A percentile compares a stretch with the other conserved stretches of the same genome.
Conservation (phyloP, 1,139 yeast genomes). For the Magnusiomyces paraingens region DNA sequence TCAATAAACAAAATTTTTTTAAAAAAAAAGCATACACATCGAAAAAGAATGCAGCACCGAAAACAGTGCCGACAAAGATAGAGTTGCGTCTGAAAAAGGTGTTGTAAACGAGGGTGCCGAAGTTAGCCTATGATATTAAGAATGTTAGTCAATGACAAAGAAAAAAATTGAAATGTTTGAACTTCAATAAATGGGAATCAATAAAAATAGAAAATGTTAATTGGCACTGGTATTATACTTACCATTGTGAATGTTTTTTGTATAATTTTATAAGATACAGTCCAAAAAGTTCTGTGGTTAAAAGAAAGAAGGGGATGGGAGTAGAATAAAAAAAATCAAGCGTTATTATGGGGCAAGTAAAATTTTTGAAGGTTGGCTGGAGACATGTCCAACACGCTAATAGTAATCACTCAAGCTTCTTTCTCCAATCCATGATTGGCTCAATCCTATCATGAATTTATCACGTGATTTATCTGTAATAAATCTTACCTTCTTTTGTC, state of each 20-base stretch:
- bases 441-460: too few species aligned
- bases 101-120: constrained; percentile 54
- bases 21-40: constrained; percentile 46
- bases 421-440: too few species aligned
- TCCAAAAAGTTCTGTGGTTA: background rate
- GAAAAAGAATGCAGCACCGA: constrained; percentile 83
- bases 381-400: too few species aligned
- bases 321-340: too few species aligned
- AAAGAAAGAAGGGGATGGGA: too few species aligned
- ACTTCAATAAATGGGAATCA: too few species aligned
- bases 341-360: too few species aligned
- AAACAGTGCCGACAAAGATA: constrained; percentile 75
- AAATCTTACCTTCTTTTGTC: too few species aligned
- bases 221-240: background rate
- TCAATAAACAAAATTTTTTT: background rate
- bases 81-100: constrained; percentile 90
- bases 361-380: too few species aligned
- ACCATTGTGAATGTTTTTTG: constrained; percentile 3
- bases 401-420: too few species aligned
- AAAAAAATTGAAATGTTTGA: too few species aligned
- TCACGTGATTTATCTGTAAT: too few species aligned
- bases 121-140: constrained; percentile 29
- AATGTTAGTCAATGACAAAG: background rate
- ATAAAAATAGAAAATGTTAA: background rate
- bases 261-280: background rate